Conservation (phyloP, 169 alveolate genomes). For the Hepatocystis sp. region DNA sequence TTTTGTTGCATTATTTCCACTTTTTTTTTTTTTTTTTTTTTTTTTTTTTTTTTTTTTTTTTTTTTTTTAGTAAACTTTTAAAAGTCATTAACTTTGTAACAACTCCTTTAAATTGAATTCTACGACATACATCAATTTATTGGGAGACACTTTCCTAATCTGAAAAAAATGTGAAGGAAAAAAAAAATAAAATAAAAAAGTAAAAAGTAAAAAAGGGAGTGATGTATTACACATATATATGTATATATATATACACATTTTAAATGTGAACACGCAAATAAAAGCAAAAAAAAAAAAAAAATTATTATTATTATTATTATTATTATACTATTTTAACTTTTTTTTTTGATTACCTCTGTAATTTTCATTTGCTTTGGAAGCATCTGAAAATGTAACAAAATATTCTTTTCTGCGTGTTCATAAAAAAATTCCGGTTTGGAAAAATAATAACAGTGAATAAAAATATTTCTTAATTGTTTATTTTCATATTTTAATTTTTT, state of each 20-base stretch:
- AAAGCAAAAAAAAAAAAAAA: too few relatives aligned
- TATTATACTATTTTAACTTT: too few relatives aligned
- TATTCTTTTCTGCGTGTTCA: constrained; percentile 50
- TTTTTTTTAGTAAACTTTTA: too few relatives aligned
- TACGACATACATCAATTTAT: constrained; percentile 63
- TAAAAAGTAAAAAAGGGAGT: too few relatives aligned
- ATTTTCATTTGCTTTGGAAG: constrained; percentile 52
- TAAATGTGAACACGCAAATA: too few relatives aligned
- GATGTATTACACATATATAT: constrained; percentile 1
- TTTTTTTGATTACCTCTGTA: constrained; percentile 53
- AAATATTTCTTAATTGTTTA: constrained; percentile 32
- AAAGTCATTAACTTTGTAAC: background rate
- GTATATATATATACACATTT: background rate
- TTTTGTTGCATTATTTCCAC: too few relatives aligned
- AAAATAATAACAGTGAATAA: constrained; percentile 56
- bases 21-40: too few relatives aligned
- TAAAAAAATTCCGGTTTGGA: constrained; percentile 60
- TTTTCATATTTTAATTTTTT: constrained; percentile 11
- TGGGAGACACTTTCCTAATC: constrained; percentile 71
- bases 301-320: too few relatives aligned
- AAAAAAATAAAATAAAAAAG: background rate
- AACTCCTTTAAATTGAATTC: constrained; percentile 68
- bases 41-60: too few relatives aligned
- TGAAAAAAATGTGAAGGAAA: constrained; percentile 2
- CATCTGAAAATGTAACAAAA: constrained; percentile 17